Conservation (phyloP, 2,329 filamentous ascomycete species). For the Blastomyces parvus region DNA sequence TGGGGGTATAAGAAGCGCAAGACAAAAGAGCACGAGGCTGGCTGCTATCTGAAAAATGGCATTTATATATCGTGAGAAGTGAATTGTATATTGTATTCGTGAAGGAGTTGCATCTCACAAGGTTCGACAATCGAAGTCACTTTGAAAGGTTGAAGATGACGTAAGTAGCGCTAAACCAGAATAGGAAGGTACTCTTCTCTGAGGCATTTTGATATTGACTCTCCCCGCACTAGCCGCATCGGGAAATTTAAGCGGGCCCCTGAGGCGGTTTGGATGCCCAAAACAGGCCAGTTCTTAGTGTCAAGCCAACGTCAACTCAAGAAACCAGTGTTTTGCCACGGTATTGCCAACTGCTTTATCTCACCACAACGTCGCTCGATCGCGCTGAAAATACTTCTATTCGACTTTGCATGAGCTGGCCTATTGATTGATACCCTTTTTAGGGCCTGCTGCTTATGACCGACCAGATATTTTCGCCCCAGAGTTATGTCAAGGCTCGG, state of each 20-base stretch:
- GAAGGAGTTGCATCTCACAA: neutral
- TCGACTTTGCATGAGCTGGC: slow-evolving; percentile 46
- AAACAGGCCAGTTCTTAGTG: slow-evolving; percentile 33
- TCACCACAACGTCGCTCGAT: slow-evolving; percentile 42
- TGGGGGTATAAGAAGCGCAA: neutral
- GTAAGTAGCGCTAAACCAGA: slow-evolving; percentile 9
- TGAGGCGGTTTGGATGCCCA: slow-evolving; percentile 35
- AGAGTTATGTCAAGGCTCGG: slow-evolving; percentile 39
- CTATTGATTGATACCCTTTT: slow-evolving; percentile 58
- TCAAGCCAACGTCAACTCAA: slow-evolving; percentile 39
- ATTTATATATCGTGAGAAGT: neutral
- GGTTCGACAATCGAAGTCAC: neutral
- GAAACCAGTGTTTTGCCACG: slow-evolving; percentile 28
- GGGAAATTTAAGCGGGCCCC: slow-evolving; percentile 35
- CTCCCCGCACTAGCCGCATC: slow-evolving; percentile 36
- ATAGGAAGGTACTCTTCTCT: slow-evolving; percentile 13
- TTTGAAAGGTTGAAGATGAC: neutral
- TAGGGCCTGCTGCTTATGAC: slow-evolving; percentile 41
- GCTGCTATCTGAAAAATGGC: neutral
- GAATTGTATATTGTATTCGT: neutral
- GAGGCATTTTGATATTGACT: slow-evolving; percentile 33
- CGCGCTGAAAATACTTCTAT: slow-evolving; percentile 48
- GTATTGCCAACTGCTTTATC: slow-evolving; percentile 26
- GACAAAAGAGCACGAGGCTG: neutral
- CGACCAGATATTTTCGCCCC: slow-evolving; percentile 29